These are phyloP conservation scores for Scutellaria galericulata DNA, from an alignment of 257 asterid species.

Conservation along the genomic window DNA sequence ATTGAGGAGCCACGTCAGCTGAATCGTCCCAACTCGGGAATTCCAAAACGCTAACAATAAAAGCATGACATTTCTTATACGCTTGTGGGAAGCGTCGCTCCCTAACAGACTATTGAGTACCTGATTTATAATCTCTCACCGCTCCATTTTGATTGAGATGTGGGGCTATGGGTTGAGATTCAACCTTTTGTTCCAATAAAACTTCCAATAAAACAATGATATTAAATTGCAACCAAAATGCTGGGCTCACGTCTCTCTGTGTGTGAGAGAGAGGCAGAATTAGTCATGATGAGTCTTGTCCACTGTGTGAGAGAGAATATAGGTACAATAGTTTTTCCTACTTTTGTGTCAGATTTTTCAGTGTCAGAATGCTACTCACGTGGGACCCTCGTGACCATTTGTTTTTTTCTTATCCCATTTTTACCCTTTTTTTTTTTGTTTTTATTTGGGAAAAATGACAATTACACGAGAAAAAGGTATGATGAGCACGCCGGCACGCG, in stretches of 20 bases:
- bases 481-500: constrained; percentile 42
- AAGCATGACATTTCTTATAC: constrained; percentile 32
- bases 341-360: constrained; percentile 33
- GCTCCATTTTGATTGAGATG: too few relatives aligned
- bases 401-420: neutral
- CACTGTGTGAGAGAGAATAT: constrained; percentile 39
- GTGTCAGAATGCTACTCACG: constrained; percentile 44
- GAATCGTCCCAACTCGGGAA: constrained; percentile 12
- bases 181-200: too few relatives aligned
- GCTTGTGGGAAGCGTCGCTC: too few relatives aligned
- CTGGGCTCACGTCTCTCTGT: constrained; percentile 28
- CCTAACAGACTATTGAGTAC: too few relatives aligned
- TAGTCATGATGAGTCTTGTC: neutral
- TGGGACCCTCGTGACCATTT: constrained; percentile 46
- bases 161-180: too few relatives aligned
- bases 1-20: constrained; percentile 35
- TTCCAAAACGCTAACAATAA: neutral
- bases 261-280: constrained; percentile 31
- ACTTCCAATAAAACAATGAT: constrained; percentile 17
- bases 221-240: constrained; percentile 32
- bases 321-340: neutral
- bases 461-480: constrained; percentile 21
- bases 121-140: too few relatives aligned
- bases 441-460: too few relatives aligned
- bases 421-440: neutral